Evolutionary conservation across 202 grass and related monocot species (phyloP).

Genomic region (Panicum virgatum): DNA sequence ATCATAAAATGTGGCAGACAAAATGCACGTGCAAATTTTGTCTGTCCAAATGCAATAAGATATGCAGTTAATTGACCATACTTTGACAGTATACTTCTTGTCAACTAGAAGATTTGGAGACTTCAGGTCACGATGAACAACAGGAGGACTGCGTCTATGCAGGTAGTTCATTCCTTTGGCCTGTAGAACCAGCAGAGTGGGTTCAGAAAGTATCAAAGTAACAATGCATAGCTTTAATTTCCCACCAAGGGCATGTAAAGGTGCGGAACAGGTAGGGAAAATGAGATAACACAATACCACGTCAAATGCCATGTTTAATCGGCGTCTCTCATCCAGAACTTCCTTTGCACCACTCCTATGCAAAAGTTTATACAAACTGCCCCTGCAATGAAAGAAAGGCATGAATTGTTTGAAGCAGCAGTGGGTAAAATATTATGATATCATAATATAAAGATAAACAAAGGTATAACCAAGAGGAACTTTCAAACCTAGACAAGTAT

Average conservation of each 20-base stretch:
- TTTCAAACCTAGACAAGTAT: constrained; percentile 82
- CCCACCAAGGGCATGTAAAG: not conserved
- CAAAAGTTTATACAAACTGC: constrained; percentile 93
- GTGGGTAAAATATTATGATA: not conserved
- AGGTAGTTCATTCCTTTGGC: constrained; percentile 99
- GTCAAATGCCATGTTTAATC: constrained; percentile 96
- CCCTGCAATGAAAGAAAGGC: constrained; percentile 57
- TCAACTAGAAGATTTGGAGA: constrained; percentile 99
- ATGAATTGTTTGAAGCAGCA: constrained; percentile 14
- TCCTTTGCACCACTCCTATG: constrained; percentile 73
- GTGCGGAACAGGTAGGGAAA: constrained; percentile 17
- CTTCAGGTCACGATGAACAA: constrained; percentile 98
- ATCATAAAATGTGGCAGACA: not conserved
- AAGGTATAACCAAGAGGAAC: constrained; percentile 9
- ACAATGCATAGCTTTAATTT: constrained; percentile 9
- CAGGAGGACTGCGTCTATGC: constrained; percentile 85
- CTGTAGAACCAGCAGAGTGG: constrained; percentile 45
- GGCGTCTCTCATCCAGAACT: constrained; percentile 84
- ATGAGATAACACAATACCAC: constrained; percentile 60
- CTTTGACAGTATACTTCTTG: constrained; percentile 98
- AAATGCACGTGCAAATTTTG: not conserved
- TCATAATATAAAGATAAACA: not conserved
- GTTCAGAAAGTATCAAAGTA: constrained; percentile 20
- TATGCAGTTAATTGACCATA: constrained; percentile 42
- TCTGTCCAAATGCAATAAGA: not conserved